A percentile compares a stretch with the other conserved stretches of the same genome.
phyloP scores from a whole-genome alignment of 352 stramenopile species.

The Globisporangium perplexum region DNA sequence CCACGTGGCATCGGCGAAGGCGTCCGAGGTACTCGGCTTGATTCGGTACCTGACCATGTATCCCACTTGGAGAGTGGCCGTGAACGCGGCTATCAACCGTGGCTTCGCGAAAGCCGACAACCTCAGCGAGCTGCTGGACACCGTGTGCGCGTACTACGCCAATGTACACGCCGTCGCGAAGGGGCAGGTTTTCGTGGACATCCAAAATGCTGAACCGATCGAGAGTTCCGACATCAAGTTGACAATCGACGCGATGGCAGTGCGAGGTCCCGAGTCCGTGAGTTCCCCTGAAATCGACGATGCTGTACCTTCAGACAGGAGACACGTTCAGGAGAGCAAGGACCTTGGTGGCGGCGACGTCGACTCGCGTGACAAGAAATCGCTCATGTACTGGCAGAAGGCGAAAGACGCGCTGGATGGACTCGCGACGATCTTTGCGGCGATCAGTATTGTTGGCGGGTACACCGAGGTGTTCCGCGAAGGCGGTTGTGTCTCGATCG shows the following conservation, averaged over 20 bases:
- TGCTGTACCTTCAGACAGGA: neutral
- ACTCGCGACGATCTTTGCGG: constrained; percentile 49
- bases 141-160: constrained; percentile 64
- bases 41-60: constrained; percentile 75
- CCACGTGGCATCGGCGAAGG: constrained; percentile 50
- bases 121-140: constrained; percentile 49
- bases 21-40: constrained; percentile 55
- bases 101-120: constrained; percentile 47
- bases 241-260: constrained; percentile 11
- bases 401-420: constrained; percentile 65
- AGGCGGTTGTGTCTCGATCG: constrained; percentile 48
- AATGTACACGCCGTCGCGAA: constrained; percentile 12
- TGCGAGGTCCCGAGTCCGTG: constrained; percentile 58
- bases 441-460: constrained; percentile 67
- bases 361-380: constrained; percentile 56
- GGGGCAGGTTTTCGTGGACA: neutral
- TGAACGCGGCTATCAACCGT: constrained; percentile 56
- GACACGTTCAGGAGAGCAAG: neutral
- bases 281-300: constrained; percentile 62
- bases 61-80: constrained; percentile 71
- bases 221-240: constrained; percentile 19
- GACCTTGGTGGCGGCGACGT: constrained; percentile 11
- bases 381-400: constrained; percentile 62
- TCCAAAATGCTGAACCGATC: constrained; percentile 16
- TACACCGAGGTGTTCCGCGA: constrained; percentile 69